Evolutionary conservation across 164 flowering plant species (phyloP).

Genomic region (Chimonanthus salicifolius): DNA sequence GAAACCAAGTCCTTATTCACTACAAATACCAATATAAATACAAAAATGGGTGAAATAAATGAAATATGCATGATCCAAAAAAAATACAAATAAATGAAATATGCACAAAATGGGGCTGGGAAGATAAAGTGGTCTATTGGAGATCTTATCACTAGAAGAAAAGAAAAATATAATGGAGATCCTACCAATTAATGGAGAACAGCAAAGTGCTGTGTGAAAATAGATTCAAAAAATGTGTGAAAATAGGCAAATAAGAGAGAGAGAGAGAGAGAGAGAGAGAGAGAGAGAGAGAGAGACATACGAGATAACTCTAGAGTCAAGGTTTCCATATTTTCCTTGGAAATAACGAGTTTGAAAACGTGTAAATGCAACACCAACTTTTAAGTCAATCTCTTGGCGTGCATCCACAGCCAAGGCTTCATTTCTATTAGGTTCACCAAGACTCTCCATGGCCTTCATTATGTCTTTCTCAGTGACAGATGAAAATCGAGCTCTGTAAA

Average conservation of each 20-base stretch:
- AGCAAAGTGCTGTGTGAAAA: neutral
- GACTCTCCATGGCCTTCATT: slow-evolving; percentile 71
- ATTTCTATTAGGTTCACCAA: slow-evolving; percentile 73
- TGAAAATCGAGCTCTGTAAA: slow-evolving; percentile 93
- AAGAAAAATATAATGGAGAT: too few species aligned
- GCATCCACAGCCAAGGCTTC: slow-evolving; percentile 99
- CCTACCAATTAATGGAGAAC: neutral
- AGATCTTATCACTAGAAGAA: too few species aligned
- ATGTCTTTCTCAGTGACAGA: slow-evolving; percentile 90
- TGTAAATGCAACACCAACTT: slow-evolving; percentile 99
- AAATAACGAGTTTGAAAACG: slow-evolving; percentile 90
- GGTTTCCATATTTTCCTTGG: slow-evolving; percentile 97
- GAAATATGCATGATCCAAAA: too few species aligned
- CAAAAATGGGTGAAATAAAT: too few species aligned
- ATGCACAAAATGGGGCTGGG: too few species aligned
- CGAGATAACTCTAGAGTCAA: slow-evolving; percentile 94
- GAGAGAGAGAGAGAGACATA: slow-evolving; percentile 31
- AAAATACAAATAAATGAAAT: too few species aligned
- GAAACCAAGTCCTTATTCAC: too few species aligned
- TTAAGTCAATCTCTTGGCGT: slow-evolving; percentile 97
- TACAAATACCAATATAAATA: too few species aligned
- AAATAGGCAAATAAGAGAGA: neutral
- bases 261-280: slow-evolving; percentile 2
- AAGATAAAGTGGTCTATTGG: too few species aligned
- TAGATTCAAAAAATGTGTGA: neutral